Conservation (phyloP, 1,284 basidiomycete genomes). For the Leccinum huronense region DNA sequence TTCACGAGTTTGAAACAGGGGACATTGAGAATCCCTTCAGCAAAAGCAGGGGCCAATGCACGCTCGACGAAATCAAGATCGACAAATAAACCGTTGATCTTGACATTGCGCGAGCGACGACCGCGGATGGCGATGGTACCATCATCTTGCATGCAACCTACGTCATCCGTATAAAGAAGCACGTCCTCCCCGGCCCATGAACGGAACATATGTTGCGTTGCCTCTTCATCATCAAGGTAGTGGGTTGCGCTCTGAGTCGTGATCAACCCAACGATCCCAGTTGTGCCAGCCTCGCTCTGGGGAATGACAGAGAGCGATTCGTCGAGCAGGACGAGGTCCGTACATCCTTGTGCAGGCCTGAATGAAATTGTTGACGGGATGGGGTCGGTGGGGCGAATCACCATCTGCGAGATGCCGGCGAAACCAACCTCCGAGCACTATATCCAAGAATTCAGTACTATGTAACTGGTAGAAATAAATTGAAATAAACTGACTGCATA, state of each 20-base stretch:
- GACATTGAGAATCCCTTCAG: conserved; percentile 15
- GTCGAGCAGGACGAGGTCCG: conserved; percentile 30
- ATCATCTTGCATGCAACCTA: conserved; percentile 31
- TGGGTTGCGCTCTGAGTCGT: conserved; percentile 28
- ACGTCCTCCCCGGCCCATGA: conserved; percentile 26
- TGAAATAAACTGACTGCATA: conserved; percentile 27
- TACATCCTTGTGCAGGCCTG: conserved; percentile 29
- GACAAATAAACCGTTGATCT: conserved; percentile 32
- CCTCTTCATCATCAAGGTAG: conserved; percentile 30
- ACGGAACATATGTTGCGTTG: conserved; percentile 31
- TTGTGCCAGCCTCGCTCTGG: conserved; percentile 18
- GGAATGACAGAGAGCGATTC: conserved; percentile 24
- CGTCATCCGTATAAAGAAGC: conserved; percentile 31
- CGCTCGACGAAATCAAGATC: conserved; percentile 32
- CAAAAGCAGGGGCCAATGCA: conserved; percentile 27
- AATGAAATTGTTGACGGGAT: conserved; percentile 30
- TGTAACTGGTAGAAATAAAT: not conserved
- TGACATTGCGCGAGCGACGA: conserved; percentile 32
- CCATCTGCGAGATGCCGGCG: conserved; percentile 34
- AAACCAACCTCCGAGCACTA: conserved; percentile 35
- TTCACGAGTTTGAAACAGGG: conserved; percentile 30
- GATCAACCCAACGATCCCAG: conserved; percentile 29
- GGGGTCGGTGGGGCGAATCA: conserved; percentile 27
- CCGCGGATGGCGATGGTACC: conserved; percentile 31
- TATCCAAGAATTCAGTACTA: not conserved